Evolutionary conservation across 306 rosid genomes (phyloP).

Genomic region (Prunus dulcis): DNA sequence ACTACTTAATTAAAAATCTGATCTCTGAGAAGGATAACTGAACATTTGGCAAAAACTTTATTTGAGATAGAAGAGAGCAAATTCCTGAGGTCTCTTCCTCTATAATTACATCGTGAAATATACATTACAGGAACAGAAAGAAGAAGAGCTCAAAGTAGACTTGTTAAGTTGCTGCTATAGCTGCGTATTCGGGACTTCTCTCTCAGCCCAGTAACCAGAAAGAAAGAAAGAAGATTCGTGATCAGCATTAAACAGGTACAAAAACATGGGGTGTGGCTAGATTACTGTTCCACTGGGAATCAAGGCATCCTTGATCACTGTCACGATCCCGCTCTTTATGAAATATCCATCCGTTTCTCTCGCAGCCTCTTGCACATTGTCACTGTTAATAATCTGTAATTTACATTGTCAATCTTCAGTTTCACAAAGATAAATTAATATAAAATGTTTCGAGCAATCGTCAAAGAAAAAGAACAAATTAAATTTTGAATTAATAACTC

Average conservation of each 20-base stretch:
- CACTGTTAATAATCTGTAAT: conserved; percentile 75
- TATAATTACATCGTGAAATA: conserved; percentile 45
- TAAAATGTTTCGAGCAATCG: neutral
- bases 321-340: conserved; percentile 94
- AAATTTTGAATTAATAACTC: neutral
- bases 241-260: neutral
- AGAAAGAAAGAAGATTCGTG: neutral
- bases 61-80: conserved; percentile 28
- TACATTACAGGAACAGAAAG: conserved; percentile 29
- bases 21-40: neutral
- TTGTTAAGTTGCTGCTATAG: conserved; percentile 8
- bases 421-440: neutral
- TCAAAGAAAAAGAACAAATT: too few species aligned
- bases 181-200: neutral
- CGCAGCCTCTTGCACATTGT: conserved; percentile 92
- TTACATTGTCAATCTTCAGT: neutral
- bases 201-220: conserved; percentile 4
- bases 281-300: conserved; percentile 87
- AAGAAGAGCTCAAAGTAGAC: conserved; percentile 19
- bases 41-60: conserved; percentile 19
- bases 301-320: conserved; percentile 91
- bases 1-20: neutral
- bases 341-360: conserved; percentile 97
- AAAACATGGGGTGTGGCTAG: conserved; percentile 13
- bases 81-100: conserved; percentile 39